Conservation (phyloP, 148 eudicot genomes). For the Arctostaphylos glauca region DNA sequence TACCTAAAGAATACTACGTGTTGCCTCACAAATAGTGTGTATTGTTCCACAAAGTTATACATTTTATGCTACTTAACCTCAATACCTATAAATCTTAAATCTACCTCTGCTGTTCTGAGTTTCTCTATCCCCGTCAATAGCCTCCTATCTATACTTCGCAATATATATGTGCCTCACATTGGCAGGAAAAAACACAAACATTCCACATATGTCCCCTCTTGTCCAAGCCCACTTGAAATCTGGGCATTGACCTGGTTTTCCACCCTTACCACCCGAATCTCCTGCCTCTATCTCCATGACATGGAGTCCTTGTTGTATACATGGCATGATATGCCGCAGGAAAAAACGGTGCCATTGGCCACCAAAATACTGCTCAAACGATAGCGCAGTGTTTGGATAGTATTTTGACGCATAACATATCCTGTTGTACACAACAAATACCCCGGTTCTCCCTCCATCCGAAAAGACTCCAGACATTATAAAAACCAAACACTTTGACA, state of each 20-base stretch:
- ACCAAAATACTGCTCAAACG: too few species aligned
- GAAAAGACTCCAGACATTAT: not conserved
- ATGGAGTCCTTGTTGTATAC: too few species aligned
- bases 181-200: not conserved
- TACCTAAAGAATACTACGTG: conserved; percentile 66
- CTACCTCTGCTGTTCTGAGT: conserved; percentile 71
- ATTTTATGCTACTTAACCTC: too few species aligned
- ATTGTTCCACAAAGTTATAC: too few species aligned
- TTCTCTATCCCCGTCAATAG: too few species aligned
- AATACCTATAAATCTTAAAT: conserved; percentile 52
- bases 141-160: too few species aligned
- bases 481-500: conserved; percentile 25
- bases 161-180: not conserved
- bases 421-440: not conserved
- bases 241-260: not conserved
- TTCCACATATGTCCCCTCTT: not conserved
- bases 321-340: not conserved
- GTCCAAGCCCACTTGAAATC: not conserved
- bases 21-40: too few species aligned
- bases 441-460: not conserved
- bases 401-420: not conserved
- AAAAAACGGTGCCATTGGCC: too few species aligned
- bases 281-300: not conserved
- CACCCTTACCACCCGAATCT: too few species aligned
- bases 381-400: too few species aligned